phyloP scores from a whole-genome alignment of 331 rosid genomes.

The Malus hybrid region DNA sequence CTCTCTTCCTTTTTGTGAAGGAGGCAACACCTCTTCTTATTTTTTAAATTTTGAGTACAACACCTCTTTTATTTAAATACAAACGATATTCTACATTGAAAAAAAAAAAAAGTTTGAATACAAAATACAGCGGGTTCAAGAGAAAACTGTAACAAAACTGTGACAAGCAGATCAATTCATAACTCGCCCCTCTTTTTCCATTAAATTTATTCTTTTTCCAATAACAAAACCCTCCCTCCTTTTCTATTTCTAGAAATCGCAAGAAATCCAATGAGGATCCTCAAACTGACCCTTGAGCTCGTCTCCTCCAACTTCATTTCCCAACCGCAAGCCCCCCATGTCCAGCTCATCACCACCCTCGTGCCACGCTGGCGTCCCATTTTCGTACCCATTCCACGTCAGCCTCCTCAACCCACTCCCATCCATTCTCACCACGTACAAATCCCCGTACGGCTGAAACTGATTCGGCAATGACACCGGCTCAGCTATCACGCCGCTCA shows the following conservation, averaged over 20 bases:
- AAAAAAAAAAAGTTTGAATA: no score
- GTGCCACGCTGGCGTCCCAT: slow-evolving; percentile 79
- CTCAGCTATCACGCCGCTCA: slow-evolving; percentile 69
- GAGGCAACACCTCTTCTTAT: slow-evolving; percentile 17
- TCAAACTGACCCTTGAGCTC: slow-evolving; percentile 50
- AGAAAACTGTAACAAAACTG: no score
- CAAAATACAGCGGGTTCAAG: no score
- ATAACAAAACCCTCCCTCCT: neutral
- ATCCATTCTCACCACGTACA: slow-evolving; percentile 52
- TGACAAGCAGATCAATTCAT: no score
- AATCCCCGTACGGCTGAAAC: slow-evolving; percentile 88
- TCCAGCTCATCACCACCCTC: slow-evolving; percentile 20
- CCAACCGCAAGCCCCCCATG: slow-evolving; percentile 18
- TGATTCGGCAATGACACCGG: slow-evolving; percentile 74
- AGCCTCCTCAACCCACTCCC: slow-evolving; percentile 80
- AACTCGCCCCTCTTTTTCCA: no score
- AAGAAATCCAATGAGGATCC: slow-evolving; percentile 67
- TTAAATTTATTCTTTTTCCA: no score
- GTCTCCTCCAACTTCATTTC: slow-evolving; percentile 30
- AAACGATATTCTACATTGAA: no score
- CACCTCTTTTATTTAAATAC: no score
- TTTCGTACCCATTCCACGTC: slow-evolving; percentile 67
- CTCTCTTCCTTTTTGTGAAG: slow-evolving; percentile 71
- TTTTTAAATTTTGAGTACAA: no score
- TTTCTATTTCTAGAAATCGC: slow-evolving; percentile 5